Base-by-base conservation (phyloP, 768 basidiomycete genomes). In the Flagelloscypha sp. region DNA sequence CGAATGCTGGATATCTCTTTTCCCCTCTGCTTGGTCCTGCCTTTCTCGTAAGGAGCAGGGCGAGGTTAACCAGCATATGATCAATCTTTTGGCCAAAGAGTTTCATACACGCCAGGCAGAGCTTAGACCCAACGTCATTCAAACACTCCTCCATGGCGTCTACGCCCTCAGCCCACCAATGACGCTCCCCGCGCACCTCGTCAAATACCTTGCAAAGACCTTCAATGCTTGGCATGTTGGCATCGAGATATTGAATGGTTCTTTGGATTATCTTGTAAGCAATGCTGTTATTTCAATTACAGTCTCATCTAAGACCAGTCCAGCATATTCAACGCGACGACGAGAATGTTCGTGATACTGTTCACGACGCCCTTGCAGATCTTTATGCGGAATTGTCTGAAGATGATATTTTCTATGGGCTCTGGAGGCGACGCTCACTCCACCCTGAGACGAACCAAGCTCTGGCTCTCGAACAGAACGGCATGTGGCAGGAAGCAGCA, bases 141-240 rank as follows among this genome's bases (percentile, higher is more conserved):
- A 95, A 53, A 90, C 90, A 0, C 67, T 99, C 19, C 78, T 99
- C 16, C 72, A 74, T 13, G 88, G 88, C 1, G 70, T 87, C 27
- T 77, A 87, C 25, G 74, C 80, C n/a, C 95, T 93, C 54, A 74
- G 68, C 6, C 89, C 93, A 5, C 73, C 84, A 0, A 82, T 95
- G 71, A 78, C 75, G 20, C 69, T 99, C 2, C 95, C 95, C 6
- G 93, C 95, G 8, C 85, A 94, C 49, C 76, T 99, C 23, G 72
- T 97, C 47, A 97, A 97, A 54, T 99, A 92, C 54, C 78, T 98
- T 22, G 89, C 87, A 12, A 95, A 97, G 61, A 88, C 88, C 0
- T 99, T 85, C 56, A 82, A 88, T 24, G 86, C 87, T n/a, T 98
- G 94, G 93, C 85, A 95, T 54, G 74, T 83, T 31, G 78, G 79